phyloP scores from a whole-genome alignment of 1,139 yeast genomes.

The Candida tropicalis region DNA sequence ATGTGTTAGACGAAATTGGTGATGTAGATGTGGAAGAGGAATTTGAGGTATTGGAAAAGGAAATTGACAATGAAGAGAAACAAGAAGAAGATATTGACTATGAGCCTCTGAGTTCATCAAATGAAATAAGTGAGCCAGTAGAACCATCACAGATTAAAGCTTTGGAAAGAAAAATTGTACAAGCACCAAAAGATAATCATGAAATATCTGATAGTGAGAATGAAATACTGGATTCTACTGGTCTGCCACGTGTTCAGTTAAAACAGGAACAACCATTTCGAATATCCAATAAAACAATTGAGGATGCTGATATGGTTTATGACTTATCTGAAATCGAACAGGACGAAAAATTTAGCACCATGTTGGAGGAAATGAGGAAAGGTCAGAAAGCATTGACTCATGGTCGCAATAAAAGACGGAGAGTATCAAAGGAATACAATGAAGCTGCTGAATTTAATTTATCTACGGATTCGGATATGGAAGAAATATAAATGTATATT shows the following conservation, averaged over 20 bases:
- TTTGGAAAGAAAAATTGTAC: not conserved
- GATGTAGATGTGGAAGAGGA: not conserved
- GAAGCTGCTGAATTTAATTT: constrained; percentile 19
- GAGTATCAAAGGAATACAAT: not conserved
- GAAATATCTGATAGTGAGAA: not conserved
- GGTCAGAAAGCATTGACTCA: not conserved
- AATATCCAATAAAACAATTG: constrained; percentile 8
- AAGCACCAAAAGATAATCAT: not conserved
- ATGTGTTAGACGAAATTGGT: not conserved
- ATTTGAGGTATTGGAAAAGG: not conserved
- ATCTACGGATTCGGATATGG: constrained; percentile 21
- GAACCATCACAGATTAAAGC: not conserved
- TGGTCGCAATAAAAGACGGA: not conserved
- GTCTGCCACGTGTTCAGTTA: not conserved
- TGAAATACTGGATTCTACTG: not conserved
- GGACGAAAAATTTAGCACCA: constrained; percentile 19
- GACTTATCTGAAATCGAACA: constrained; percentile 35
- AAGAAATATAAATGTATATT: constrained; percentile 17
- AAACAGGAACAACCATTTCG: constrained; percentile 4
- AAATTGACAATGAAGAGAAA: not conserved
- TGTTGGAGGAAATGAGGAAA: constrained; percentile 15
- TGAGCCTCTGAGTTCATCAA: not conserved
- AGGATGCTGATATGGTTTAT: constrained; percentile 14
- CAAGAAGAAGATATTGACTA: constrained; percentile 1
- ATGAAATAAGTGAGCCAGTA: not conserved